A percentile compares a stretch with the other conserved stretches of the same genome.
phyloP scores from a whole-genome alignment of 768 basidiomycete genomes.

The Naganishia randhawae region DNA sequence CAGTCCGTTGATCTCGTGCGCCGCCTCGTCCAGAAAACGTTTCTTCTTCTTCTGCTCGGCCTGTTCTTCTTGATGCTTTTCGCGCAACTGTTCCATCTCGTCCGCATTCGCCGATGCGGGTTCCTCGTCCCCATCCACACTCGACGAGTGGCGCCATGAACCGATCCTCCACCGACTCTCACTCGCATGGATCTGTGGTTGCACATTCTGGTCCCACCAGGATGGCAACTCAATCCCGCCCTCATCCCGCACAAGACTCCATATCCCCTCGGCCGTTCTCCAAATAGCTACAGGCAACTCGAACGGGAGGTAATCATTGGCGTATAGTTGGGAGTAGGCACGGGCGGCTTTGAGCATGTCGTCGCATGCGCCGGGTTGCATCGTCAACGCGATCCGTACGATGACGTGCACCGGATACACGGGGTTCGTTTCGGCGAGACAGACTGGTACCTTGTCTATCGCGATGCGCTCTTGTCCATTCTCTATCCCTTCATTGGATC shows the following conservation, averaged over 20 bases:
- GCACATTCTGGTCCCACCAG: conserved; percentile 19
- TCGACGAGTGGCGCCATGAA: neutral
- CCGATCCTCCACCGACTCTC: conserved; percentile 18
- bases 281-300: conserved; percentile 10
- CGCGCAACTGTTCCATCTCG: neutral
- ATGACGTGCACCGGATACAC: neutral
- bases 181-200: conserved; percentile 10
- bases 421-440: conserved; percentile 2
- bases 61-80: neutral
- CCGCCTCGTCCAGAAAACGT: conserved; percentile 4
- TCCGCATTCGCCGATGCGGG: neutral
- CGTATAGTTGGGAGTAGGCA: conserved; percentile 7
- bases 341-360: conserved; percentile 15
- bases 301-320: conserved; percentile 3
- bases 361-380: conserved; percentile 11
- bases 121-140: neutral
- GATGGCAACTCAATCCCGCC: neutral
- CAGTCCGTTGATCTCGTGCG: neutral
- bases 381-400: neutral
- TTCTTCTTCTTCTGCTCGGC: conserved; percentile 8
- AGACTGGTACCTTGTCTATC: neutral
- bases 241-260: conserved; percentile 12
- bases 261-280: conserved; percentile 18
- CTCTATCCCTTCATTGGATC: neutral
- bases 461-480: neutral